A percentile compares a stretch with the other conserved stretches of the same genome.
Evolutionary conservation across 164 flowering plant species (phyloP).

Genomic region (Echeveria elegans): DNA sequence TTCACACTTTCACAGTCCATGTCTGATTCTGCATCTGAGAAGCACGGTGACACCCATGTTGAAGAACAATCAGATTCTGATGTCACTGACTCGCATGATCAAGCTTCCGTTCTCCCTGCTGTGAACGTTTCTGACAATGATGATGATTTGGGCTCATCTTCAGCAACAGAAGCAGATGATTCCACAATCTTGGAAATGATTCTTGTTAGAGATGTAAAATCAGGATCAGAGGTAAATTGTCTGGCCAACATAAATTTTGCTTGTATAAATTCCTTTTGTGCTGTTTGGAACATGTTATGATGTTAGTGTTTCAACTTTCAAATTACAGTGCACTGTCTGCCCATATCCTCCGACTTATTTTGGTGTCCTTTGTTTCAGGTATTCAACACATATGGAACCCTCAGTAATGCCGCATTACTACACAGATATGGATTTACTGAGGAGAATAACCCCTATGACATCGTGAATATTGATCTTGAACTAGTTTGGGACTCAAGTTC

Average conservation of each 20-base stretch:
- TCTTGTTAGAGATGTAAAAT: constrained; percentile 59
- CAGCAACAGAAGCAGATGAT: constrained; percentile 21
- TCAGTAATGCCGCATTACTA: constrained; percentile 93
- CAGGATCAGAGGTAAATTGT: constrained; percentile 67
- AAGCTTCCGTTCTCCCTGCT: constrained; percentile 8
- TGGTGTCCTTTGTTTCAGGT: constrained; percentile 38
- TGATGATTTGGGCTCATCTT: constrained; percentile 21
- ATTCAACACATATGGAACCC: constrained; percentile 74
- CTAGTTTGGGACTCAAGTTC: constrained; percentile 55
- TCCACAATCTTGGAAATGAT: constrained; percentile 53
- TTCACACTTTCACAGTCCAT: constrained; percentile 37
- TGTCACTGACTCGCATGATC: constrained; percentile 5
- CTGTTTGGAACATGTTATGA: neutral
- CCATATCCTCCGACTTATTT: neutral
- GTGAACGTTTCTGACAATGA: constrained; percentile 10
- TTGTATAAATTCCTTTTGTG: too few species aligned
- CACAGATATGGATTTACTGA: constrained; percentile 98
- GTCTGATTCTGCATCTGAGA: constrained; percentile 29
- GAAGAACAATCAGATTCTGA: constrained; percentile 18
- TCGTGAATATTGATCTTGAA: constrained; percentile 74
- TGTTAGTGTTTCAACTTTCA: too few species aligned
- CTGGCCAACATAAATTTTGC: neutral
- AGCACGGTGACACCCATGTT: constrained; percentile 8
- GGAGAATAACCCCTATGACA: constrained; percentile 58
- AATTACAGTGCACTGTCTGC: neutral